Conservation (phyloP, 2,329 filamentous ascomycete genomes). For the Dothidotthia symphoricarpi region DNA sequence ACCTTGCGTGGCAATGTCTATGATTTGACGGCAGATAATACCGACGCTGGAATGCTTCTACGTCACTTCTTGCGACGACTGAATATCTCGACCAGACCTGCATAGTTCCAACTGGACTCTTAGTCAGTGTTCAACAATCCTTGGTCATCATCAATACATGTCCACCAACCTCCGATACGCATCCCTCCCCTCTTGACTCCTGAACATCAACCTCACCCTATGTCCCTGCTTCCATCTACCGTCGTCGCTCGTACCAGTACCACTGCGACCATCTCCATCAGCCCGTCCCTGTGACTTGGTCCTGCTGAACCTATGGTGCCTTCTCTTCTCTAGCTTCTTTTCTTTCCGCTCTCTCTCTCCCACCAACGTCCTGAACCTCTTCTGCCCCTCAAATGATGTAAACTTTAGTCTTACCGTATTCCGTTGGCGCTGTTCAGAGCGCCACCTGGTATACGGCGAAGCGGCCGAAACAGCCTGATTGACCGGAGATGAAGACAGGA, state of each 20-base stretch:
- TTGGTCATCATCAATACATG: too few relatives aligned
- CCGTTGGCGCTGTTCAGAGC: not conserved
- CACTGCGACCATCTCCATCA: not conserved
- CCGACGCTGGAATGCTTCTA: too few relatives aligned
- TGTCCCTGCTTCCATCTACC: not conserved
- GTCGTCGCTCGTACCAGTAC: not conserved
- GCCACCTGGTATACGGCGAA: not conserved
- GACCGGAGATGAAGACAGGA: too few relatives aligned
- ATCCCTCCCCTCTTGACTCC: slow-evolving; percentile 2
- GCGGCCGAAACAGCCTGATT: too few relatives aligned
- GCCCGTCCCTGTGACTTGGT: not conserved
- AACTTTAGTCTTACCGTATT: slow-evolving; percentile 3
- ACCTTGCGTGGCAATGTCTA: too few relatives aligned
- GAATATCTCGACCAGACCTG: too few relatives aligned
- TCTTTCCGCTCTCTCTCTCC: not conserved
- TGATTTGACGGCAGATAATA: too few relatives aligned
- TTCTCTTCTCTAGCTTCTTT: slow-evolving; percentile 2
- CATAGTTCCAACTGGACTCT: too few relatives aligned
- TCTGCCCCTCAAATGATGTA: slow-evolving; percentile 1
- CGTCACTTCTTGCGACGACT: too few relatives aligned
- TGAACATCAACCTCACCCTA: slow-evolving; percentile 6
- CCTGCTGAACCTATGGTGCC: not conserved
- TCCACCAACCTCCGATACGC: slow-evolving; percentile 1
- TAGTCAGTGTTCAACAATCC: too few relatives aligned
- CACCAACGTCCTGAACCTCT: slow-evolving; percentile 2